Percentiles rank a stretch among this genome's conserved stretches.
Evolutionary conservation across 2,329 filamentous ascomycete genomes (phyloP).

Genomic region (Aspergillus oerlinghausenensis): DNA sequence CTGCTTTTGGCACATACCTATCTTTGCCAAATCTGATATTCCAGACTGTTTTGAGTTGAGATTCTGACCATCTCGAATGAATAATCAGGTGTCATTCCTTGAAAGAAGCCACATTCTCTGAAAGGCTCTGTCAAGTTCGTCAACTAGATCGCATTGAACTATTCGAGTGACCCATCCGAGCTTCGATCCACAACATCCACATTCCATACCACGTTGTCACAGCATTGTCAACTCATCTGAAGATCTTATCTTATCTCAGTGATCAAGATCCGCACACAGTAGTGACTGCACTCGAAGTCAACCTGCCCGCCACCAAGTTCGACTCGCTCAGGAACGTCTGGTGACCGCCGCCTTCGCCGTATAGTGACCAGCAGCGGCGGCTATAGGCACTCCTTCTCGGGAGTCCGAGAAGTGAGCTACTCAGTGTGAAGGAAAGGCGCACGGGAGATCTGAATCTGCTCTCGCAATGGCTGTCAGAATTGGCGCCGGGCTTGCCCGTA

Average conservation of each 20-base stretch:
- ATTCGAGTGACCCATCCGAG: conserved; percentile 1
- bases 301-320: not conserved
- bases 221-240: not conserved
- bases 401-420: conserved; percentile 37
- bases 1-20: conserved; percentile 12
- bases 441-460: conserved; percentile 6
- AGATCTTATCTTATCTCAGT: not conserved
- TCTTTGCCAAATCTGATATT: not conserved
- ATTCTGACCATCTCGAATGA: conserved; percentile 22
- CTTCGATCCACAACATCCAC: conserved; percentile 16
- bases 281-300: not conserved
- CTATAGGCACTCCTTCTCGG: conserved; percentile 34
- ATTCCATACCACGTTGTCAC: conserved; percentile 22
- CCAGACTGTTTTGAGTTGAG: conserved; percentile 11
- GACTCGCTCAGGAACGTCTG: not conserved
- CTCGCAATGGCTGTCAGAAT: conserved; percentile 28
- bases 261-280: not conserved
- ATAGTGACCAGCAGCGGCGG: conserved; percentile 5
- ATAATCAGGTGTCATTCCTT: conserved; percentile 15
- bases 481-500: conserved; percentile 33
- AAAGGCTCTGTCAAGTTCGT: conserved; percentile 6
- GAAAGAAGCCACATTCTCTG: conserved; percentile 13
- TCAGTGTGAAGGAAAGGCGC: conserved; percentile 11
- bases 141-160: conserved; percentile 4
- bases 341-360: not conserved